A percentile compares a stretch with the other conserved stretches of the same genome.
Evolutionary conservation across 2,329 filamentous ascomycete species (phyloP).

Genomic region (Neopestalotiopsis sp.): DNA sequence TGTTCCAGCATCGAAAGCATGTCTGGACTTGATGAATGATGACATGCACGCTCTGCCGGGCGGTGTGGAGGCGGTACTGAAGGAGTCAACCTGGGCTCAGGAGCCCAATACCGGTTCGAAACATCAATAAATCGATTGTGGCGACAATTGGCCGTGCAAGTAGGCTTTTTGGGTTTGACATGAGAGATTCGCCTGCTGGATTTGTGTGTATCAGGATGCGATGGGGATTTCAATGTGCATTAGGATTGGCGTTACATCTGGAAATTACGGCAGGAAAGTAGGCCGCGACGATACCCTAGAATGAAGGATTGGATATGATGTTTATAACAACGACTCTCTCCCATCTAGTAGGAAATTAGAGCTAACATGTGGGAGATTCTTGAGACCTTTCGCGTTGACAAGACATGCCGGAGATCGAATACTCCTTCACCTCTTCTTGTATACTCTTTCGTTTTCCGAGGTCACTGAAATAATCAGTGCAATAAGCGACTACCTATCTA

Average conservation of each 20-base stretch:
- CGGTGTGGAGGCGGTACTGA: slow-evolving; percentile 27
- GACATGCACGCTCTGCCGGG: slow-evolving; percentile 35
- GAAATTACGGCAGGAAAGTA: background rate
- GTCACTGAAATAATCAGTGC: too few relatives aligned
- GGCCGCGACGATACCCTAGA: slow-evolving; percentile 11
- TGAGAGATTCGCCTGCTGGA: background rate
- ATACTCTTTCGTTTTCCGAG: too few relatives aligned
- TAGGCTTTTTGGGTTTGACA: background rate
- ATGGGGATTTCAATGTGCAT: background rate
- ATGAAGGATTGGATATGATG: background rate
- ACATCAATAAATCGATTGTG: background rate
- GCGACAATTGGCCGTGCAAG: background rate
- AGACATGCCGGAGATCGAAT: too few relatives aligned
- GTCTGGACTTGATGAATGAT: slow-evolving; percentile 37
- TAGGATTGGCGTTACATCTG: background rate
- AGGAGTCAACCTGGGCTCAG: background rate
- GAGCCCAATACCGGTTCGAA: background rate
- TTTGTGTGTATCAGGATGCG: background rate
- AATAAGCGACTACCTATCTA: too few relatives aligned
- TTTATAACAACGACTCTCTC: background rate
- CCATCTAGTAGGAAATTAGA: background rate
- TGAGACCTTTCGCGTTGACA: too few relatives aligned
- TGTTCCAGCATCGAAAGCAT: slow-evolving; percentile 36
- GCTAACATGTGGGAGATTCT: too few relatives aligned
- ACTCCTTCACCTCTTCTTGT: too few relatives aligned